phyloP scores from a whole-genome alignment of 345 rosid genomes.

The Salix viminalis region DNA sequence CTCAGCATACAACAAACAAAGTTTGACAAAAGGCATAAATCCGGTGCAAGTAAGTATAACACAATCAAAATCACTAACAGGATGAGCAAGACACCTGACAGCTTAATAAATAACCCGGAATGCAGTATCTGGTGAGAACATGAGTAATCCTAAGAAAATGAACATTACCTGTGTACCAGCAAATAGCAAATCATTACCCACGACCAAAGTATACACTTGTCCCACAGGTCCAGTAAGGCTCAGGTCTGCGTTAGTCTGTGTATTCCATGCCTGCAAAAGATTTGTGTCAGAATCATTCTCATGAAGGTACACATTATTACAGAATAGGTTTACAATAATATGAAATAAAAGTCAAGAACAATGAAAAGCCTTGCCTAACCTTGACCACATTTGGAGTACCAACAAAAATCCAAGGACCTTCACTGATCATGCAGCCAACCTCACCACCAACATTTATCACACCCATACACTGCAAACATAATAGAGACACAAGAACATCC shows the following conservation, averaged over 20 bases:
- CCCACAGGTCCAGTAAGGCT: conserved; percentile 93
- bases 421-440: conserved; percentile 86
- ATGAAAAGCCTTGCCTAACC: conserved; percentile 38
- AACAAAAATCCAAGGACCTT: conserved; percentile 94
- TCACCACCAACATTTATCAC: conserved; percentile 73
- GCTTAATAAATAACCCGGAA: not conserved
- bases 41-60: not conserved
- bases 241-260: conserved; percentile 60
- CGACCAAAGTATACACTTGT: conserved; percentile 83
- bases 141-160: not conserved
- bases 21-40: not conserved
- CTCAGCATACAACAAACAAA: not conserved
- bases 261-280: conserved; percentile 76
- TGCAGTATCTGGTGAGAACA: not conserved
- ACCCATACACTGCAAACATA: conserved; percentile 53
- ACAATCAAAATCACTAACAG: not conserved
- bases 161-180: conserved; percentile 78
- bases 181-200: conserved; percentile 75
- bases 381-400: conserved; percentile 82
- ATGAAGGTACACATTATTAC: not conserved
- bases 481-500: not conserved
- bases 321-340: not conserved
- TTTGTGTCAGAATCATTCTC: not conserved
- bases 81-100: not conserved
- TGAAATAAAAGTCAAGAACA: not conserved